Base-by-base conservation (phyloP, 1,284 basidiomycete genomes). In the Microbotryomycetes sp. region DNA sequence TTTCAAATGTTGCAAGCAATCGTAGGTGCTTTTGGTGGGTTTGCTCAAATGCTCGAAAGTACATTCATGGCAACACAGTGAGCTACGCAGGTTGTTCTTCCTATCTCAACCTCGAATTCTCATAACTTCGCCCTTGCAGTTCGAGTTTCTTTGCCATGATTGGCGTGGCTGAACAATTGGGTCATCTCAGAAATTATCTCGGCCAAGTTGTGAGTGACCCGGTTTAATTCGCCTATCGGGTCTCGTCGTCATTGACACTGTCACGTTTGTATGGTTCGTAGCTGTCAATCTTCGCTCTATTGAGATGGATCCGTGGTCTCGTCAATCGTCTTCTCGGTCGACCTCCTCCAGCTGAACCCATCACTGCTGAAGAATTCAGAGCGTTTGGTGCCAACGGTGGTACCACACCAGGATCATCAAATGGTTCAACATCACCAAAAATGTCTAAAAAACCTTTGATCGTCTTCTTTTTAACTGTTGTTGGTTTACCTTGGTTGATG, bases 141-240 rank as follows among this genome's bases (percentile, higher is more conserved):
- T 92, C 89, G 4, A 88, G 86, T 49, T 98, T 99, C 80, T 98
- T 97, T 76, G 94, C 94, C 63, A 97, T 99, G 89, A 92, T 97
- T 59, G 92, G 92, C 64, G 93, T 98, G 29, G 84, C 93, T 46
- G 94, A 99, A 74, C 96, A 98, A 75, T 88, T 99, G 72, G 86
- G 86, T 7, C 87, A 89, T 56, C 56, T 69, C 16, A 84, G 92
- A 56, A 89, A 92, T 70, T 93, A 92, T 29, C 82, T 98, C 15
- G 92, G 92, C 36, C 91, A 93, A 74, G 91, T 98, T 1, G 81
- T 97, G 2, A 91, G 91, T 42, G 36, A 42, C 19, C 19, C 36
- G 9, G 36, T 9, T 42, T 42, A 9, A 19, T 42, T 42, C 49
- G 79, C n/a, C n/a, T n/a, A n/a, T n/a, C n/a, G 36, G 36, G 9